phyloP scores from a whole-genome alignment of 2,329 filamentous ascomycete species.

The Endoconidiophora polonica region DNA sequence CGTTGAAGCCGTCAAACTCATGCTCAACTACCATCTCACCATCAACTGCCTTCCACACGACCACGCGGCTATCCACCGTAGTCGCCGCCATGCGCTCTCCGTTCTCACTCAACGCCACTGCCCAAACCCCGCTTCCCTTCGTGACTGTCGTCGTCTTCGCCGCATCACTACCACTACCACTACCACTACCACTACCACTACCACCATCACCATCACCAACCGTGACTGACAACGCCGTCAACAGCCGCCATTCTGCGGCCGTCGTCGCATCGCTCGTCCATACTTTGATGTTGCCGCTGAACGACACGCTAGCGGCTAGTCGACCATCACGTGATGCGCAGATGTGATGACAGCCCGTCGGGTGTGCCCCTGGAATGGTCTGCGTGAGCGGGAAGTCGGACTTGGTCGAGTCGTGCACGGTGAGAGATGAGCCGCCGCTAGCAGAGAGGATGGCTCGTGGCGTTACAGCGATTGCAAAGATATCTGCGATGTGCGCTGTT shows the following conservation, averaged over 20 bases:
- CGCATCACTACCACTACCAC: constrained; percentile 26
- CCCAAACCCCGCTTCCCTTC: constrained; percentile 65
- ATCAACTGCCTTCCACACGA: constrained; percentile 26
- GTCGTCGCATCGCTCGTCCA: constrained; percentile 48
- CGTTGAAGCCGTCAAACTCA: constrained; percentile 39
- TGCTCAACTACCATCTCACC: constrained; percentile 87
- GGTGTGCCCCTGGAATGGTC: constrained; percentile 63
- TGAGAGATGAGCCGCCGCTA: constrained; percentile 68
- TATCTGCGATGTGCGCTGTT: constrained; percentile 64
- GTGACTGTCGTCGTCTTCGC: constrained; percentile 17
- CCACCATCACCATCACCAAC: constrained; percentile 19
- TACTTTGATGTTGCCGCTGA: constrained; percentile 73
- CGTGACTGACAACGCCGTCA: constrained; percentile 17
- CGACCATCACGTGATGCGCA: constrained; percentile 52
- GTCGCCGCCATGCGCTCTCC: constrained; percentile 75
- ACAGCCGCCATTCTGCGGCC: constrained; percentile 35
- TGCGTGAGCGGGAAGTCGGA: constrained; percentile 63
- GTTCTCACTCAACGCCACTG: constrained; percentile 67
- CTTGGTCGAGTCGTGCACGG: constrained; percentile 58
- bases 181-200: constrained; percentile 23
- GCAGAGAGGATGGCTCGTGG: constrained; percentile 59
- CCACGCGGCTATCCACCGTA: constrained; percentile 34
- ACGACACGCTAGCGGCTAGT: constrained; percentile 68
- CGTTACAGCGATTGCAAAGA: constrained; percentile 70
- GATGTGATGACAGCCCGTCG: constrained; percentile 81